Base-by-base conservation (phyloP, 192 early-diverging fungal species). In the Backusella macrospora region DNA sequence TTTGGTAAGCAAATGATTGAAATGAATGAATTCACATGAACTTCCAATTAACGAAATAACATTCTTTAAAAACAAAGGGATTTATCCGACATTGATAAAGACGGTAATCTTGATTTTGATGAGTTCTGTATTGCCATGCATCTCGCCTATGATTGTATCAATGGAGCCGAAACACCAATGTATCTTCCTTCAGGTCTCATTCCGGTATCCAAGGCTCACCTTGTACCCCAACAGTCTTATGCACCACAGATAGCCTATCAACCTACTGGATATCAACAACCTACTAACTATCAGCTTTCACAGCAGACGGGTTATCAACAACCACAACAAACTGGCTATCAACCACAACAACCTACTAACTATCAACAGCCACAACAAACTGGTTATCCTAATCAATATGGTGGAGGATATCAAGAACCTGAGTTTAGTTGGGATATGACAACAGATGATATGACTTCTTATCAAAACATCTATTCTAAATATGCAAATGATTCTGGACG, bases 51-150 rank as follows among this genome's bases (percentile, higher is more conserved):
- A 16, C 5, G 12, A 29, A 70, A 29, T 70, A 15, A 70, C 34
- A 21, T 1, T 34, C 29, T 2, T 34, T 34, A 34, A 34, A 34
- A 34, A 5, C 2, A 74, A 64, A 88, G 87, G 87, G 90, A 94
- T 77, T 85, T 94, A 39, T 87, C 91, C 21, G 93, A 94, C 68
- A 94, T 94, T 65, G 93, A 94, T 81, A 89, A 89, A 65, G 93
- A 94, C 77, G 92, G 93, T 5, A 84, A 86, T 37, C 86, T 94
- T 66, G 93, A 94, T 77, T 89, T 93, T 77, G 93, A 94, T 73
- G 93, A 94, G 80, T 94, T 93, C 76, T 89, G 90, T 74, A 79
- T 94, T 66, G 92, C 93, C 16, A 86, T 92, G 75, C 91, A 89
- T 77, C 82, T 94, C n/a, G 86, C 91, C 5, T 93, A 92, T 69